phyloP scores from a whole-genome alignment of 1,139 yeast species.

The Geotrichum cucujoidarum region DNA sequence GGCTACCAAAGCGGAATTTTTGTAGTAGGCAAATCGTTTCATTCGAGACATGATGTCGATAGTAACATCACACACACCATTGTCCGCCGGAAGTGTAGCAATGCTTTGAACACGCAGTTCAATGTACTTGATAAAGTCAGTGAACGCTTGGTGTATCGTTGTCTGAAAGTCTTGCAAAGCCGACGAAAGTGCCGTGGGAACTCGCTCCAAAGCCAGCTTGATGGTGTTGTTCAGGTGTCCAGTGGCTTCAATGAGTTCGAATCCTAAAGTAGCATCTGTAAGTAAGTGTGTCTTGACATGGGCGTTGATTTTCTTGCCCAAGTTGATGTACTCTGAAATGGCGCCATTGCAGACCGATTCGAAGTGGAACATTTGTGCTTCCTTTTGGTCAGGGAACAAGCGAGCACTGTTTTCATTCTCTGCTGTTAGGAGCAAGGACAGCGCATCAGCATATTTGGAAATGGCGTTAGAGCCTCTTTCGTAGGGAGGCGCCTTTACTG shows the following conservation, averaged over 20 bases:
- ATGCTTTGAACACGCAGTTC: conserved; percentile 47
- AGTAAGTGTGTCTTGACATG: conserved; percentile 25
- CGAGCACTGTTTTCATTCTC: conserved; percentile 24
- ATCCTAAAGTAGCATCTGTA: conserved; percentile 28
- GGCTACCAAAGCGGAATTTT: conserved; percentile 49
- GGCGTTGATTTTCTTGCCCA: conserved; percentile 37
- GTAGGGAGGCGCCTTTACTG: conserved; percentile 45
- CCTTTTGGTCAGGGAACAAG: conserved; percentile 24
- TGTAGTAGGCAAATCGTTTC: conserved; percentile 60
- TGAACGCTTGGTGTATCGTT: conserved; percentile 45
- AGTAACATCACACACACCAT: conserved; percentile 64
- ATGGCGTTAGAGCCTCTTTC: conserved; percentile 64
- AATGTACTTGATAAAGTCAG: conserved; percentile 53
- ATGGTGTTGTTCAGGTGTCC: conserved; percentile 22
- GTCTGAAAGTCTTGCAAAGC: conserved; percentile 24
- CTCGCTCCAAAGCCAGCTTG: conserved; percentile 20
- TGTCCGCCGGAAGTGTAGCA: conserved; percentile 50
- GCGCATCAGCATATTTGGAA: conserved; percentile 49
- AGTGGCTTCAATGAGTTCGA: conserved; percentile 31
- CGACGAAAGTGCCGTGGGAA: conserved; percentile 25
- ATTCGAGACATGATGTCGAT: conserved; percentile 62
- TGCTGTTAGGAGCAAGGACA: conserved; percentile 42
- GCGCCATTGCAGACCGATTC: conserved; percentile 40
- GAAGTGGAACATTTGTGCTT: conserved; percentile 29
- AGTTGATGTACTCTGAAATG: conserved; percentile 36